Base-by-base conservation (phyloP, 129 eudicot species). In the Lactuca sativa region DNA sequence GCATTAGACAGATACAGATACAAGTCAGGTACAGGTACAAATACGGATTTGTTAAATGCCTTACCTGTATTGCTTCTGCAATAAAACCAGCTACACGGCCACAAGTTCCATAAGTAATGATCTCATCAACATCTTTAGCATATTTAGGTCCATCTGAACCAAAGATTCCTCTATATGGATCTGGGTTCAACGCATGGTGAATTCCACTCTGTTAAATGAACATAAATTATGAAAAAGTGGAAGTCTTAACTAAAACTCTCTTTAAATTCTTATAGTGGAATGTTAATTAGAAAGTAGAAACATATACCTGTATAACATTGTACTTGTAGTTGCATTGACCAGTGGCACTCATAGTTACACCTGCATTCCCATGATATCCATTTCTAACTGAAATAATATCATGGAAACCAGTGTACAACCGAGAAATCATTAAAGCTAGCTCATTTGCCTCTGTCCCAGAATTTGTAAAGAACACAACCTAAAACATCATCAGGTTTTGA, bases 401-500 rank as follows among this genome's bases (percentile, higher is more conserved):
- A 70, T 83, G 84, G 66, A 79, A 83, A 57, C 91, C 87, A 0
- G 87, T 88, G 53, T 88, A 88, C 25, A 88, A 48, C 32, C 83
- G 64, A 32, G 96, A 89, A 70, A 88, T 85, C 87, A 85, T 12
- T 82, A 83, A 66, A 2, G 96, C 96, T 72, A 88, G 69, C 77
- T 88, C 96, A 69, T 88, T 88, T 37, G 95, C 95, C 74, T 88
- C 95, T 5, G 95, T 84, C 59, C 95, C 95, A 32, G 90, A 84
- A 80, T 88, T 88, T 11, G 88, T 84, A 66, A 88, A 88, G 77
- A 78, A 88, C 38, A 88, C 96, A 51, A 88, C 96, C 96, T 88
- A 55, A 62, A 69, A 18, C 48, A 73, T 33, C 11, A 52, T n/a
- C 8, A 72, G 16, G 67, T 30, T 60, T 14, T 8, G 34, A 62